phyloP scores from a whole-genome alignment of 2,329 filamentous ascomycete genomes.

The Colletotrichum sp. region DNA sequence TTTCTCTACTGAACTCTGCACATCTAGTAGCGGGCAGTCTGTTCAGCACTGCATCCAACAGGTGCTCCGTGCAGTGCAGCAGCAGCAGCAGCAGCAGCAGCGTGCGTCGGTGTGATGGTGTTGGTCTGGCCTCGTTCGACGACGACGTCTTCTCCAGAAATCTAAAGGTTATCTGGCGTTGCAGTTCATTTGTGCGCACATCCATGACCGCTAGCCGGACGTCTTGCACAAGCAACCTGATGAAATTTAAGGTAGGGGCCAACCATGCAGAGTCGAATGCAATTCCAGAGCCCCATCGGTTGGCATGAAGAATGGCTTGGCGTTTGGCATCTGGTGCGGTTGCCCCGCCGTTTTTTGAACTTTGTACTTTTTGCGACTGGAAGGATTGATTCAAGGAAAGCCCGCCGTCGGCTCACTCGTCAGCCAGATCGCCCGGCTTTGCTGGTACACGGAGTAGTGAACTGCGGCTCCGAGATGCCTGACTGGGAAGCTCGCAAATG shows the following conservation, averaged over 20 bases:
- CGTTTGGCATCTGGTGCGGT: slow-evolving; percentile 10
- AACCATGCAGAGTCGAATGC: slow-evolving; percentile 6
- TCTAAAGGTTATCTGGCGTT: neutral
- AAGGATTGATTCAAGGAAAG: neutral
- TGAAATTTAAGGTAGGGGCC: neutral
- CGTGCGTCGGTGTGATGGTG: neutral
- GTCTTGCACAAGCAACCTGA: neutral
- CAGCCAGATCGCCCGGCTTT: neutral
- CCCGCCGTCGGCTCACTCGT: neutral
- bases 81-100: neutral
- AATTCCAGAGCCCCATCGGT: slow-evolving; percentile 11
- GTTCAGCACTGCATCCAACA: neutral
- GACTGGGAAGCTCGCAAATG: neutral
- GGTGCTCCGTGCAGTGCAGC: neutral
- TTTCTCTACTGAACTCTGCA: neutral
- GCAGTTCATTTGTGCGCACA: neutral
- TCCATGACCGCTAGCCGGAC: neutral
- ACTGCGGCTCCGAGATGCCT: slow-evolving; percentile 1
- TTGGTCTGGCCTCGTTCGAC: neutral
- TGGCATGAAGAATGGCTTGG: slow-evolving; percentile 17
- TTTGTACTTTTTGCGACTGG: neutral
- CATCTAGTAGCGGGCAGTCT: neutral
- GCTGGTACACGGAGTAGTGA: neutral
- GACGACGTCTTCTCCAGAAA: neutral
- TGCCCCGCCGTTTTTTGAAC: slow-evolving; percentile 2